Conservation (phyloP, 2,329 filamentous ascomycete species). For the Claviceps purpurea region DNA sequence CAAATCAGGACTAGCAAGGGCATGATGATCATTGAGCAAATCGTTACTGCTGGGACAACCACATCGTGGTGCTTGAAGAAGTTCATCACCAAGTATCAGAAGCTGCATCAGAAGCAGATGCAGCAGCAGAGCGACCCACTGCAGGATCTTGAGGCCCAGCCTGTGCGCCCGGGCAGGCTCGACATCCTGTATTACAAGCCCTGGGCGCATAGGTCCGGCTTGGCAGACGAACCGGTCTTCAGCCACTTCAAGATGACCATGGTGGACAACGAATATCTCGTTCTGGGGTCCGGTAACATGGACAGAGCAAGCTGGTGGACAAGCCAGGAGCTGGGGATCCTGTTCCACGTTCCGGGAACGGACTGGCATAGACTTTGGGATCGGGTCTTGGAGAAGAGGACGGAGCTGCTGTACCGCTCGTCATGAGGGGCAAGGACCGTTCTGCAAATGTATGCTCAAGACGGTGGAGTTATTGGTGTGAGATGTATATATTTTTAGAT, state of each 20-base stretch:
- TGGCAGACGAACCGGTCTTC: constrained; percentile 49
- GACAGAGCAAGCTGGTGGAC: constrained; percentile 80
- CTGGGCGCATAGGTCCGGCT: constrained; percentile 16
- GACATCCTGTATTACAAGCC: constrained; percentile 45
- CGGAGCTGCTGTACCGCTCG: constrained; percentile 12
- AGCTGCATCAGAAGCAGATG: constrained; percentile 7
- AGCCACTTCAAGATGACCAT: constrained; percentile 68
- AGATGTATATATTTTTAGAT: no score
- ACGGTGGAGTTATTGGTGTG: no score
- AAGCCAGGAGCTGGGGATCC: constrained; percentile 66
- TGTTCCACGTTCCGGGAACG: constrained; percentile 34
- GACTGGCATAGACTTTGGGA: constrained; percentile 25
- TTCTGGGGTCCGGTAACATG: constrained; percentile 72
- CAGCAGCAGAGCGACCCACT: constrained; percentile 6
- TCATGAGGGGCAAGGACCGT: background rate
- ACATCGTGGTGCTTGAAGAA: constrained; percentile 50
- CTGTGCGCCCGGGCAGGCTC: constrained; percentile 32
- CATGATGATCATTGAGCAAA: constrained; percentile 68
- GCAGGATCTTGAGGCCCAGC: constrained; percentile 29
- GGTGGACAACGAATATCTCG: constrained; percentile 52
- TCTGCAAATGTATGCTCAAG: no score
- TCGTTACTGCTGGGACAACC: constrained; percentile 65
- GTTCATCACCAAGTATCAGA: constrained; percentile 42
- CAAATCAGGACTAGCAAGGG: constrained; percentile 50
- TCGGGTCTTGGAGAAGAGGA: constrained; percentile 21